Percentiles rank a stretch among this genome's conserved stretches.
These are phyloP conservation scores for Hypocrella siamensis DNA, from an alignment of 2,329 filamentous ascomycete genomes.

Conservation along the genomic window DNA sequence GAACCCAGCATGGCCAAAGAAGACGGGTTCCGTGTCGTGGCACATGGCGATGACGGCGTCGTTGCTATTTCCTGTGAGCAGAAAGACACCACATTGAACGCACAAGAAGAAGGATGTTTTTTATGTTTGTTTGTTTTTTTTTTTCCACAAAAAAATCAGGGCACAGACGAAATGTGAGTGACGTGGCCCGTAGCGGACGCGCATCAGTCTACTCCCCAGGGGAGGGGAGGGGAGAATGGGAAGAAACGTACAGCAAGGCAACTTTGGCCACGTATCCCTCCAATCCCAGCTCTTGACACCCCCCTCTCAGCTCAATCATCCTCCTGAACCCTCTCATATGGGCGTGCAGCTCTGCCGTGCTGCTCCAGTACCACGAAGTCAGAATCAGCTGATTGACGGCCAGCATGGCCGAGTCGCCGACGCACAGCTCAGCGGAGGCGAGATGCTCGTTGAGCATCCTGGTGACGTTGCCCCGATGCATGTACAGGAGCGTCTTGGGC, in stretches of 20 bases:
- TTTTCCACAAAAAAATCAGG: slow-evolving; percentile 11
- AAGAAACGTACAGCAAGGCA: slow-evolving; percentile 31
- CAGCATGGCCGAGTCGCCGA: slow-evolving; percentile 29
- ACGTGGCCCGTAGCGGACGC: too few relatives aligned
- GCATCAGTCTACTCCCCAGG: too few relatives aligned
- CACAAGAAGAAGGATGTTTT: too few relatives aligned
- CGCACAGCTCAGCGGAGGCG: slow-evolving; percentile 16
- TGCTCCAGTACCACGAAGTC: slow-evolving; percentile 40
- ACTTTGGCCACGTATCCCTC: slow-evolving; percentile 31
- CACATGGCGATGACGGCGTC: slow-evolving; percentile 32
- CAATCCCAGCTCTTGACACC: slow-evolving; percentile 27
- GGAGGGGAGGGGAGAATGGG: too few relatives aligned
- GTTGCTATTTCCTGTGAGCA: too few relatives aligned
- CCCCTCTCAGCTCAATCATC: slow-evolving; percentile 31
- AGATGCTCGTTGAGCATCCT: slow-evolving; percentile 32
- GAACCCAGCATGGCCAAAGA: slow-evolving; percentile 24
- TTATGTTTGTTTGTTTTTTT: too few relatives aligned
- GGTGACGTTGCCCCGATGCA: slow-evolving; percentile 26
- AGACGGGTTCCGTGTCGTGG: slow-evolving; percentile 26
- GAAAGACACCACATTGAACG: too few relatives aligned
- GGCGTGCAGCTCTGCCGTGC: slow-evolving; percentile 24
- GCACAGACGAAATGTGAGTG: too few relatives aligned
- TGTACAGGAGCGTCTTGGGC: slow-evolving; percentile 24
- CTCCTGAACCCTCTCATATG: slow-evolving; percentile 30
- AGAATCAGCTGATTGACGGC: slow-evolving; percentile 32